Conservation (phyloP, 2,329 filamentous ascomycete genomes). For the Coleophoma cylindrospora region DNA sequence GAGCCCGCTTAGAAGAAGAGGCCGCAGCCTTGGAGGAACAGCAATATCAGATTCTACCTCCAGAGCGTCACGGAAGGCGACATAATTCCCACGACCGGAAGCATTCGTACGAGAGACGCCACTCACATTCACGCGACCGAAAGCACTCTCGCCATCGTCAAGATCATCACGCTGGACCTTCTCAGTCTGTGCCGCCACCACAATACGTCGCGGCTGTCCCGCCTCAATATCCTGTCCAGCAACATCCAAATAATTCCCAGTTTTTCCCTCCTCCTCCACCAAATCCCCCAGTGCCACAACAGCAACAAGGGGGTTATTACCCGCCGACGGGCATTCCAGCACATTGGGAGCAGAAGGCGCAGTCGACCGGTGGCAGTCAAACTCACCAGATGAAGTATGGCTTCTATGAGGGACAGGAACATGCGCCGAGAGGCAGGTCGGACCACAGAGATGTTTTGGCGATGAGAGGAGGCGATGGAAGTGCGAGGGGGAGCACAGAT, state of each 20-base stretch:
- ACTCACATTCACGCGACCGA: conserved; percentile 2
- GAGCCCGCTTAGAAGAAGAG: conserved; percentile 18
- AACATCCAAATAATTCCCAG: background rate
- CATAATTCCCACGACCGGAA: background rate
- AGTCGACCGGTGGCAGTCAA: conserved; percentile 2
- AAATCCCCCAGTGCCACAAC: background rate
- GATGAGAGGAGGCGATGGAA: background rate
- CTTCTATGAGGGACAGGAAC: conserved; percentile 1
- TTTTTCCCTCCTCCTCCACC: background rate
- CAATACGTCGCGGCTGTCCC: conserved; percentile 1
- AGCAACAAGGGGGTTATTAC: conserved; percentile 7
- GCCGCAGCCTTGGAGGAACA: conserved; percentile 16
- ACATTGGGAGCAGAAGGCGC: conserved; percentile 11
- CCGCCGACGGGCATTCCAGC: conserved; percentile 19
- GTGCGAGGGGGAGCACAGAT: background rate
- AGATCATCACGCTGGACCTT: conserved; percentile 6
- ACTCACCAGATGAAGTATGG: conserved; percentile 1
- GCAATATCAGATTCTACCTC: conserved; percentile 15
- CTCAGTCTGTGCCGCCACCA: conserved; percentile 6
- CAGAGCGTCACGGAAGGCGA: conserved; percentile 1
- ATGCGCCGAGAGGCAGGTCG: background rate
- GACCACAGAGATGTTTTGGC: background rate
- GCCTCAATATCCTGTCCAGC: background rate
- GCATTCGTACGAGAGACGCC: background rate
- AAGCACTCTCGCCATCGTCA: conserved; percentile 7